Evolutionary conservation across 805 yeast genomes (phyloP).

Genomic region (Ogataea henricii): DNA sequence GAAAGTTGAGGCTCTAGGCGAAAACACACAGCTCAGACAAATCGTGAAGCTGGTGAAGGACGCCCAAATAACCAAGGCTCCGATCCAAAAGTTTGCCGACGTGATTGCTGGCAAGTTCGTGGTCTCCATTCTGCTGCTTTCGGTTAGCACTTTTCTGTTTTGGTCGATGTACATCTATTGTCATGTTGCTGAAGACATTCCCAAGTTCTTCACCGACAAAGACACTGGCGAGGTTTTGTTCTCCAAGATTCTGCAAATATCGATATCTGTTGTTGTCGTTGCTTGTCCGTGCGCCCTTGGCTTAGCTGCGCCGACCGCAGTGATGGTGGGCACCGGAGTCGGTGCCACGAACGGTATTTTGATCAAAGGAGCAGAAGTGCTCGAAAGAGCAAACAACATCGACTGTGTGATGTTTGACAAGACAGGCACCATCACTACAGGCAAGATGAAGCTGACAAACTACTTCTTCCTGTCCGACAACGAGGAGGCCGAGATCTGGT

Average conservation of each 20-base stretch:
- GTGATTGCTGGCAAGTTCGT: constrained; percentile 83
- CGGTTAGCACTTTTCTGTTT: constrained; percentile 62
- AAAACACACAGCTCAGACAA: constrained; percentile 82
- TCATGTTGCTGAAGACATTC: constrained; percentile 19
- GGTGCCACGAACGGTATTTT: constrained; percentile 90
- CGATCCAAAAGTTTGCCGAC: constrained; percentile 89
- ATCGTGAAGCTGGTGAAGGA: constrained; percentile 84
- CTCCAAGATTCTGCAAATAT: constrained; percentile 55
- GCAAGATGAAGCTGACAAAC: constrained; percentile 58
- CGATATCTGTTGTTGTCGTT: constrained; percentile 91
- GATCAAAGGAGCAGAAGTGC: constrained; percentile 88
- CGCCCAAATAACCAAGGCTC: constrained; percentile 87
- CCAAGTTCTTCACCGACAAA: constrained; percentile 30
- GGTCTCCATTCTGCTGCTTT: constrained; percentile 64
- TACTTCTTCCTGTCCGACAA: constrained; percentile 22
- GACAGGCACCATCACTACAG: constrained; percentile 93
- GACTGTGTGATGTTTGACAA: constrained; percentile 83
- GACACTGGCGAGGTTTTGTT: constrained; percentile 22
- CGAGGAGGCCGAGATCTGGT: constrained; percentile 45
- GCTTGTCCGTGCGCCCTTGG: constrained; percentile 99
- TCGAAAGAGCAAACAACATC: constrained; percentile 70
- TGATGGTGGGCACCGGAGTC: constrained; percentile 98
- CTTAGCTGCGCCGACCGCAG: constrained; percentile 96
- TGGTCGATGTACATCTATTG: constrained; percentile 51
- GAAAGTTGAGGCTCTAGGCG: constrained; percentile 71